Conservation (phyloP, 768 basidiomycete genomes). For the Suillus variegatus region DNA sequence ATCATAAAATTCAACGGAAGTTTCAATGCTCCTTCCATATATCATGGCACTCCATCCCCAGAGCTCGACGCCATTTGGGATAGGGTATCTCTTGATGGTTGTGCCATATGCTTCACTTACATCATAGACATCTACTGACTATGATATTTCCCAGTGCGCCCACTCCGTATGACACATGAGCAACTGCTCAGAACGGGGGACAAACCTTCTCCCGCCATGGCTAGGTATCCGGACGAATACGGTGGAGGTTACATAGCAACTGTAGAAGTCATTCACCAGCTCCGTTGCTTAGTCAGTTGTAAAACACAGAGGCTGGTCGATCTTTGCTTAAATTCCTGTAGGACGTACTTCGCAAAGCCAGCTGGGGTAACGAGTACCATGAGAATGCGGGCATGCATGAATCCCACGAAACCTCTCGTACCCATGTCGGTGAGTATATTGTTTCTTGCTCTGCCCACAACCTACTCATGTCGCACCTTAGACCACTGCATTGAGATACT, state of each 20-base stretch:
- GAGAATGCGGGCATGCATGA: not conserved
- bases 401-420: not conserved
- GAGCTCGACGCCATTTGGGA: slow-evolving; percentile 13
- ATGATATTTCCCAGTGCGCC: not conserved
- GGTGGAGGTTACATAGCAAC: slow-evolving; percentile 17
- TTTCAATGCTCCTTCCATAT: too few species aligned
- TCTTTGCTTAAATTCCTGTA: not conserved
- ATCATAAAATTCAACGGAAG: slow-evolving; percentile 10
- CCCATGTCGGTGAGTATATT: slow-evolving; percentile 9
- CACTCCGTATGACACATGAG: slow-evolving; percentile 12
- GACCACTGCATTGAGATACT: slow-evolving; percentile 14
- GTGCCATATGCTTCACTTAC: not conserved
- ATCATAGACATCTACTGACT: not conserved
- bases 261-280: slow-evolving; percentile 12
- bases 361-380: slow-evolving; percentile 6
- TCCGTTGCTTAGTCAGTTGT: slow-evolving; percentile 14
- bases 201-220: slow-evolving; percentile 1
- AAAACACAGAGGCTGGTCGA: not conserved
- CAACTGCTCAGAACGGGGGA: slow-evolving; percentile 13
- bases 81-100: slow-evolving; percentile 1
- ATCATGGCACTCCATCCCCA: slow-evolving; percentile 5
- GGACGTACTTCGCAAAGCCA: slow-evolving; percentile 15
- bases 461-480: not conserved
- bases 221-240: slow-evolving; percentile 13
- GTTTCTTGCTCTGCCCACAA: not conserved